These are phyloP conservation scores for Colletotrichum cereale DNA, from an alignment of 2,329 filamentous ascomycete genomes.

Conservation along the genomic window DNA sequence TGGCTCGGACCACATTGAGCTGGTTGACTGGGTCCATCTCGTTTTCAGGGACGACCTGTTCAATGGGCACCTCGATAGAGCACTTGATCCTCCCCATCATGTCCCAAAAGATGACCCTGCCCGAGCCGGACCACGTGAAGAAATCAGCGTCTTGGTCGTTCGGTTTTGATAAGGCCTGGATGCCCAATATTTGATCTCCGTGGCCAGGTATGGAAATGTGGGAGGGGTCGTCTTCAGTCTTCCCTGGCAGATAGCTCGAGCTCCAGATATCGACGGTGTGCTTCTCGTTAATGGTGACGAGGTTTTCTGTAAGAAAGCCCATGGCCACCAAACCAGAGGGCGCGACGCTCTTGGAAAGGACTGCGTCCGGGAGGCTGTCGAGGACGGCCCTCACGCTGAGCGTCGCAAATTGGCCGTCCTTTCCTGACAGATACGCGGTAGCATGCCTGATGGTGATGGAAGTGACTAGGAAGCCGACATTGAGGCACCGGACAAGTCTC, in stretches of 20 bases:
- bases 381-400: conserved; percentile 65
- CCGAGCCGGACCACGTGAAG: conserved; percentile 88
- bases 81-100: conserved; percentile 76
- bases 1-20: conserved; percentile 70
- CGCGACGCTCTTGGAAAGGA: conserved; percentile 55
- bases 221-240: conserved; percentile 52
- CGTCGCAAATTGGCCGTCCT: conserved; percentile 69
- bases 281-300: conserved; percentile 81
- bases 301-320: conserved; percentile 74
- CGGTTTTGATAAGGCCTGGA: conserved; percentile 72
- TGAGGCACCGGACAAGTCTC: conserved; percentile 75
- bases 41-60: conserved; percentile 65
- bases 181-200: conserved; percentile 77
- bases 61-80: conserved; percentile 76
- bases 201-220: conserved; percentile 72
- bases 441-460: conserved; percentile 73
- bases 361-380: conserved; percentile 53
- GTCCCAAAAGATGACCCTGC: conserved; percentile 86
- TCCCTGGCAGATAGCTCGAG: conserved; percentile 58
- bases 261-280: conserved; percentile 80
- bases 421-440: conserved; percentile 77
- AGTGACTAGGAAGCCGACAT: conserved; percentile 75
- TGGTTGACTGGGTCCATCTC: conserved; percentile 70
- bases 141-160: conserved; percentile 78
- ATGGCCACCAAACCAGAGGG: conserved; percentile 71